Evolutionary conservation across 2,329 filamentous ascomycete genomes (phyloP).

Genomic region (Metarhizium rileyi): DNA sequence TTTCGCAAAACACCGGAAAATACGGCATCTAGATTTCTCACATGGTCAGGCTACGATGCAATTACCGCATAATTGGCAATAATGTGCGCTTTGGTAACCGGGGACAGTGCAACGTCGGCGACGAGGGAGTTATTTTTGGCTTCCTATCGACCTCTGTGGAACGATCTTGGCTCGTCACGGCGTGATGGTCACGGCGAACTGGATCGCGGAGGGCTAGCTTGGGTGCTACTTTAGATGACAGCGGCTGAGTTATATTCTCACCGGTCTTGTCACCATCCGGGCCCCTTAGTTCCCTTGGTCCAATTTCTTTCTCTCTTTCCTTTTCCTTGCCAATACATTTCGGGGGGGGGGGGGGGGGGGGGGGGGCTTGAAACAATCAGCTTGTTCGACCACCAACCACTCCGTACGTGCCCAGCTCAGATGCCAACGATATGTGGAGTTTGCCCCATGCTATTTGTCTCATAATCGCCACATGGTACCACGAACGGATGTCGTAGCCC

Average conservation of each 20-base stretch:
- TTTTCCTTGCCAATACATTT: background rate
- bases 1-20: background rate
- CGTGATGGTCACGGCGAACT: background rate
- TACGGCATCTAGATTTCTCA: background rate
- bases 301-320: background rate
- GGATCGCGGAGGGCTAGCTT: background rate
- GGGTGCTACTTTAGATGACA: background rate
- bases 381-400: background rate
- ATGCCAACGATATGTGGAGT: background rate
- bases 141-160: background rate
- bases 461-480: background rate
- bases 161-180: background rate
- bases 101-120: background rate
- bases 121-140: background rate
- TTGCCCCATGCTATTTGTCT: background rate
- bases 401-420: background rate
- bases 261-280: background rate
- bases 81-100: background rate
- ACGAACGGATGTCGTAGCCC: background rate
- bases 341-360: too few relatives aligned
- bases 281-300: background rate
- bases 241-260: background rate
- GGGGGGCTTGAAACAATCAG: background rate
- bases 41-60: background rate
- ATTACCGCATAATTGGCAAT: background rate